phyloP scores from a whole-genome alignment of 208 protist species.

The Leishmania arabica region DNA sequence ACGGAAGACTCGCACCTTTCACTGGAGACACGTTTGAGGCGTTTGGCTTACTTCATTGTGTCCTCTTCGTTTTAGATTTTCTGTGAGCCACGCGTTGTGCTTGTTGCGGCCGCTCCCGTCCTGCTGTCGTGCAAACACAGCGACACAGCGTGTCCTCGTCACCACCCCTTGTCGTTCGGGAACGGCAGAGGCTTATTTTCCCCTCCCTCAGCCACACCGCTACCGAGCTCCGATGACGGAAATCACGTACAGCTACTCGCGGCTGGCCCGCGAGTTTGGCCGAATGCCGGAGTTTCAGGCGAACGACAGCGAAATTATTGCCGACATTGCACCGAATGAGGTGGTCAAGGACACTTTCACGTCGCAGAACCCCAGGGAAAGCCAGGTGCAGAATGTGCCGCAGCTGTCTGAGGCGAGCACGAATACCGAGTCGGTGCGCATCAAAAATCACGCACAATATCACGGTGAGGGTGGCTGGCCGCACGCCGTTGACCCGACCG shows the following conservation, averaged over 20 bases:
- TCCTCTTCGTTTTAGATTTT: not conserved
- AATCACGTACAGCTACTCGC: slow-evolving; percentile 93
- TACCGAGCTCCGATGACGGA: slow-evolving; percentile 71
- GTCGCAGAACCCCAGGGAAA: slow-evolving; percentile 80
- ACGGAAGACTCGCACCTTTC: not conserved
- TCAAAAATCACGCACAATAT: slow-evolving; percentile 91
- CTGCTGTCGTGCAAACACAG: not conserved
- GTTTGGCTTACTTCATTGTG: not conserved
- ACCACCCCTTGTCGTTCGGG: not conserved
- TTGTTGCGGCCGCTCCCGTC: not conserved
- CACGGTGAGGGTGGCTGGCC: slow-evolving; percentile 97
- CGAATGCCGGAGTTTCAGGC: slow-evolving; percentile 93
- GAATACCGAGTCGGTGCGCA: slow-evolving; percentile 94
- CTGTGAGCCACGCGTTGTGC: not conserved
- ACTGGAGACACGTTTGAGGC: not conserved
- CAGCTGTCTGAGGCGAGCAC: slow-evolving; percentile 92
- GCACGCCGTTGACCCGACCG: slow-evolving; percentile 94
- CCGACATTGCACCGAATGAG: slow-evolving; percentile 85
- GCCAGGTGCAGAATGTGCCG: slow-evolving; percentile 93
- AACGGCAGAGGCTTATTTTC: not conserved
- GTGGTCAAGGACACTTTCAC: slow-evolving; percentile 81
- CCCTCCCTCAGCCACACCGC: not conserved
- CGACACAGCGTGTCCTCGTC: not conserved
- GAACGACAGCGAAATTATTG: slow-evolving; percentile 91
- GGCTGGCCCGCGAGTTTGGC: slow-evolving; percentile 91